Base-by-base conservation (phyloP, 2,329 filamentous ascomycete species). In the Hansfordia pulvinata region DNA sequence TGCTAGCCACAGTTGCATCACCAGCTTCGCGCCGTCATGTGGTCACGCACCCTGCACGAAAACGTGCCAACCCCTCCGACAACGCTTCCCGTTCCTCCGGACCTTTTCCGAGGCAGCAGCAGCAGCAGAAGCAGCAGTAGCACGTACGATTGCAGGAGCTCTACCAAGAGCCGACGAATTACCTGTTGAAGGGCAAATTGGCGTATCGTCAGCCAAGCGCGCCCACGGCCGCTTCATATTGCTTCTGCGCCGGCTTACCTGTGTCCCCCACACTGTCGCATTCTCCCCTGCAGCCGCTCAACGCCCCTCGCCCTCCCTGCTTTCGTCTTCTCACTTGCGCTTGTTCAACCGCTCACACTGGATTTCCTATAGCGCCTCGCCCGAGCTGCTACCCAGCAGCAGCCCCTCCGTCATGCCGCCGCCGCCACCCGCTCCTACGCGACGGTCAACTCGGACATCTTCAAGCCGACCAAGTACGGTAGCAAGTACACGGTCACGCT, bases 401-500 rank as follows among this genome's bases (percentile, higher is more conserved):
- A 58, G 40, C 54, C 56, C 42, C 42, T 45, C 25, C 43, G 51
- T 37, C n/a, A n/a, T n/a, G n/a, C n/a, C n/a, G n/a, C n/a, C n/a
- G n/a, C n/a, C n/a, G 47, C 51, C 39, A 52, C 59, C 33, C 65
- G 68, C 52, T 59, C 61, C 45, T 76, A 85, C 54, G 83, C 84
- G 45, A 93, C 83, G 38, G 67, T 93, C 45, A 75, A 85, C 60
- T 80, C 80, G 54, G 90, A 96, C 60, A 88, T 96, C 61, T 94
- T 96, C 74, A 93, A 94, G 73, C 86, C 86, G 45, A 85, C 88
- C 64, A 90, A 96, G 71, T 96, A 86, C 58, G 90, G 90, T 56
- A 84, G 88, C 64, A 98, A 96, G 68, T 98, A 96, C 72, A 98
- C 90, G 19, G 88, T 94, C 46, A 94, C 88, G 39, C 70, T 98